Evolutionary conservation across 1,284 basidiomycete genomes (phyloP), one percentile per base, ranked within the genome.

Genomic region (Moesziomyces globuligerus): DNA sequence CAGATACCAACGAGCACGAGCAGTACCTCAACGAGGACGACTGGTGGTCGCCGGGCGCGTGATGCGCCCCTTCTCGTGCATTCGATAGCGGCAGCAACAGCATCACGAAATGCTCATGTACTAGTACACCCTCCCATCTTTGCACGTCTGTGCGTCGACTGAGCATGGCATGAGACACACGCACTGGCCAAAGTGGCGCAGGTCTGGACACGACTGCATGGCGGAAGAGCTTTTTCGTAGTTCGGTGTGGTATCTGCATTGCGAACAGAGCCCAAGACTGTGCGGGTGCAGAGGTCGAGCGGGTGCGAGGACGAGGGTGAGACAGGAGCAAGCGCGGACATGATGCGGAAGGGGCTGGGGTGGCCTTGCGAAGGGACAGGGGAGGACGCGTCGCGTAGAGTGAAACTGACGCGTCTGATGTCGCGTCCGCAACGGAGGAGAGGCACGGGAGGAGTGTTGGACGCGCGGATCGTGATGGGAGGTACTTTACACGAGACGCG

Each of bases 11-110:
- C 34, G 67, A 65, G 13, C 57, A 65, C n/a, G 68, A 71, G 1
- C 56, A 48, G 43, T 65, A 61, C 21, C 34, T 61, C 29, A 54
- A 65, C 36, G 68, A 71, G 41, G 68, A 71, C 10, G 61, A 61
- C 3, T 71, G 68, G 68, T 71, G 68, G 68, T 39, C 47, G 11
- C n/a, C 25, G 11, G 43, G 26, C 43, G 25, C 25, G 24, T 42
- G 40, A 42, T 20, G 9, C n/a, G n/a, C 18, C n/a, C n/a, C n/a
- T n/a, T n/a, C n/a, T n/a, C n/a, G n/a, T n/a, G n/a, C n/a, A n/a
- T n/a, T 10, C 53, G 32, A 45, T 40, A 11, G 6, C 3, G 15
- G 18, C 40, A 37, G 20, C 24, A 36, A n/a, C n/a, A n/a, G n/a
- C n/a, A 6, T 6, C 32, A 34, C 13, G 32, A 10, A 34, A 34